These are phyloP conservation scores for Trifolium subterraneum DNA, from an alignment of 306 rosid genomes.

Conservation along the genomic window DNA sequence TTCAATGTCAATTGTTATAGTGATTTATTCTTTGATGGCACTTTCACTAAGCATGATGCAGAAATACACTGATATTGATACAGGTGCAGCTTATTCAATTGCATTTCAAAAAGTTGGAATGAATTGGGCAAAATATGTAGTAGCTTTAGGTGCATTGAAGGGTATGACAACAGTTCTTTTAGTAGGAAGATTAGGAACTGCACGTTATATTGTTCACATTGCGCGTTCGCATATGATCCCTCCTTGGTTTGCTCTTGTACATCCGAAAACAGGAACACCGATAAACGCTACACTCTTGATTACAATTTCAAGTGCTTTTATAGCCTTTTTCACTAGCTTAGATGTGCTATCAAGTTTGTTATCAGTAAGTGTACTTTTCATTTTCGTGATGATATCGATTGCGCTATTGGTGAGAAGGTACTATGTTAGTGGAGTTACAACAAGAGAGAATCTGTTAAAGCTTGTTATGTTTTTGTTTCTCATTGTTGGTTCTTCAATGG, in stretches of 20 bases:
- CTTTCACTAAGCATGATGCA: slow-evolving; percentile 76
- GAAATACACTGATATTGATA: slow-evolving; percentile 65
- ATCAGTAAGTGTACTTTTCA: slow-evolving; percentile 74
- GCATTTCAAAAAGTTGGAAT: slow-evolving; percentile 73
- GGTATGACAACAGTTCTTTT: slow-evolving; percentile 85
- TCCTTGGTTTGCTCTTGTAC: slow-evolving; percentile 85
- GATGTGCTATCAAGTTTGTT: slow-evolving; percentile 60
- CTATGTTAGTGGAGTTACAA: slow-evolving; percentile 66
- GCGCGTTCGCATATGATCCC: slow-evolving; percentile 85
- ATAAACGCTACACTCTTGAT: slow-evolving; percentile 74
- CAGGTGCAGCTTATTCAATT: slow-evolving; percentile 65
- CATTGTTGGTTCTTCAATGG: slow-evolving; percentile 72
- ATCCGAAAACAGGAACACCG: slow-evolving; percentile 81
- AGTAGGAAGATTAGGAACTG: slow-evolving; percentile 61
- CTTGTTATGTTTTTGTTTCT: slow-evolving; percentile 57
- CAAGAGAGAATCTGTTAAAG: slow-evolving; percentile 50
- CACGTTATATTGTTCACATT: slow-evolving; percentile 68
- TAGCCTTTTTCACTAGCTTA: slow-evolving; percentile 75
- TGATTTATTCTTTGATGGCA: slow-evolving; percentile 75
- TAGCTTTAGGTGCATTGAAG: slow-evolving; percentile 73
- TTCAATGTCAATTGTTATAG: slow-evolving; percentile 73
- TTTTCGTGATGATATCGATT: slow-evolving; percentile 74
- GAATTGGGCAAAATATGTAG: slow-evolving; percentile 81
- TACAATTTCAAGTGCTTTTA: slow-evolving; percentile 49
- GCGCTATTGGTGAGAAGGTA: slow-evolving; percentile 86